Base-by-base conservation (phyloP, 495 filamentous ascomycete genomes). In the Penicillium taxi region DNA sequence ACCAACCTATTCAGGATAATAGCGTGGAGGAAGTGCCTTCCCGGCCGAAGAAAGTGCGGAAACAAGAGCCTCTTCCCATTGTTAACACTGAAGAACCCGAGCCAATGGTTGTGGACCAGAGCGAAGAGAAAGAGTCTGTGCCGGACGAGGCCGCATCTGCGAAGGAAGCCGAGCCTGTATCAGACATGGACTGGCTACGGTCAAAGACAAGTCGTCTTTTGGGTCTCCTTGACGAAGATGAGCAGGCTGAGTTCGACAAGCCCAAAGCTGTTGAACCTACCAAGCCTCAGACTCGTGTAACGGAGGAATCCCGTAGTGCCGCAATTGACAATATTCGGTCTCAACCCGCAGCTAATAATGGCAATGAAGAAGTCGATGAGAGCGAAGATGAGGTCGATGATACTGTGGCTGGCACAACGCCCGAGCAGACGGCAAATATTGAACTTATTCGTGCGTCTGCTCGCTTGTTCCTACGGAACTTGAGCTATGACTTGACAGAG, bases 191-290 rank as follows among this genome's bases (percentile, higher is more conserved):
- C 55, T 99, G 91, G 91, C 69, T 95, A 32, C 80, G 91, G 26
- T 93, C 84, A 26, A 81, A 85, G 45, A 96, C 88, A n/a, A 96
- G 80, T 56, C 77, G 93, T 45, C 61, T 96, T 30, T 70, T 96
- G 23, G 93, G 87, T 52, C 64, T 96, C 14, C 67, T 85, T 14
- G 86, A 90, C 51, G 78, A 84, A 20, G 75, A 79, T 34, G 66
- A 73, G 34, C 56, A 63, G 25, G 55, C 55, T 19, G 63, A 64
- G 6, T 59, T 50, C 23, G 51, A 55, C 15, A 35, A 55, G 27
- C 45, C 41, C 11, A 52, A 54, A 23, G 40, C 39, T 19, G 38
- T 31, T 11, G 40, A 52, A 35, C 35, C 46, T 13, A 23, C 36
- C 9, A 34, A 37, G 25, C 28, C 50, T 39, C 37, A 15, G 15